A percentile compares a stretch with the other conserved stretches of the same genome.
These are phyloP conservation scores for Lepidopterella palustris DNA, from an alignment of 495 filamentous ascomycete genomes.

Conservation along the genomic window DNA sequence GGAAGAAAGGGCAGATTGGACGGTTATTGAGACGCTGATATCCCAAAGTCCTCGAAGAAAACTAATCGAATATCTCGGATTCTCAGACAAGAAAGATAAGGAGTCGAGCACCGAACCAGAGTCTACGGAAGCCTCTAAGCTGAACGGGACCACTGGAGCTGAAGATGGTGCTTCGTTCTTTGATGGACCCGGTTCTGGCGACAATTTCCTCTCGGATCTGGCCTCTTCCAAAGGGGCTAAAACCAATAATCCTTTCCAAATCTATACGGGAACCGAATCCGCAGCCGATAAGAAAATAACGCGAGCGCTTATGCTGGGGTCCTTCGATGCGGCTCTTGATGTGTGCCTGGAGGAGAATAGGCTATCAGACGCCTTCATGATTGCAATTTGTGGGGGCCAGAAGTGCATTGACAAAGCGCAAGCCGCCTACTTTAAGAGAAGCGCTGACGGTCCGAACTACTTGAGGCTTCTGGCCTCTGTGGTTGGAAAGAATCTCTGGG, in stretches of 20 bases:
- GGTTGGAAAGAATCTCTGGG: constrained; percentile 95
- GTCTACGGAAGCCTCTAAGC: constrained; percentile 32
- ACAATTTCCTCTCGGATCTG: constrained; percentile 72
- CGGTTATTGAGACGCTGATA: constrained; percentile 82
- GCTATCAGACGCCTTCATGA: constrained; percentile 94
- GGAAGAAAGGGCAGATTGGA: constrained; percentile 92
- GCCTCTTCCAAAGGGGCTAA: constrained; percentile 71
- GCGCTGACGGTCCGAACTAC: constrained; percentile 79
- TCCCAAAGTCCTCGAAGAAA: constrained; percentile 71
- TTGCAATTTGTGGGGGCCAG: constrained; percentile 93
- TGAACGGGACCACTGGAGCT: constrained; percentile 43
- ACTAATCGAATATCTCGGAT: constrained; percentile 82
- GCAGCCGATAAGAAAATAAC: constrained; percentile 83
- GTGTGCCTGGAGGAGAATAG: constrained; percentile 81
- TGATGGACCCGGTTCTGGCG: constrained; percentile 66
- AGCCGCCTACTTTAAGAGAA: constrained; percentile 80
- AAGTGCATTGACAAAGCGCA: constrained; percentile 92
- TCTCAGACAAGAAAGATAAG: constrained; percentile 55
- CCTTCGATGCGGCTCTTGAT: constrained; percentile 85
- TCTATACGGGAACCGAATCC: constrained; percentile 73
- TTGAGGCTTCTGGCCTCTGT: constrained; percentile 84
- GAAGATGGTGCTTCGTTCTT: constrained; percentile 62
- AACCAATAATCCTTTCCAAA: constrained; percentile 80
- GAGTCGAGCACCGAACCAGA: constrained; percentile 29
- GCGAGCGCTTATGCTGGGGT: constrained; percentile 74